Evolutionary conservation across 1,139 yeast genomes (phyloP).

Genomic region (Meyerozyma elateridarum): DNA sequence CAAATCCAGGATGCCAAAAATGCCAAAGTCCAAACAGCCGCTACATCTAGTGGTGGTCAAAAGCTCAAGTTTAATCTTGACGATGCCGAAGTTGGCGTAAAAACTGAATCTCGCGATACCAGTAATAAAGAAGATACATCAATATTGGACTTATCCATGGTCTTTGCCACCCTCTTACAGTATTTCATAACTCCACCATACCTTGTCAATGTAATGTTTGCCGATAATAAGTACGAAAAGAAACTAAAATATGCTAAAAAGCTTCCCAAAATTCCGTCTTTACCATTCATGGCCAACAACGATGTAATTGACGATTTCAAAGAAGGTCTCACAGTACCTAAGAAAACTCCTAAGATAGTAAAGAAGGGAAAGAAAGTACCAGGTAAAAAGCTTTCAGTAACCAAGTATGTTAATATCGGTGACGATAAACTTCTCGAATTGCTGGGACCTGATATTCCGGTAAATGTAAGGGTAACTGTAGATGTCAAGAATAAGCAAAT

Average conservation of each 20-base stretch:
- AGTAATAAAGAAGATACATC: slow-evolving; percentile 9
- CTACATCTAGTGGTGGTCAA: slow-evolving; percentile 25
- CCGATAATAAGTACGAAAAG: slow-evolving; percentile 23
- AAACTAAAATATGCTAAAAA: slow-evolving; percentile 64
- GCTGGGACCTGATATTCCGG: slow-evolving; percentile 59
- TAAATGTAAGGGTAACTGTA: slow-evolving; percentile 77
- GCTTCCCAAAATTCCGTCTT: slow-evolving; percentile 65
- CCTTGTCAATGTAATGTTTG: slow-evolving; percentile 59
- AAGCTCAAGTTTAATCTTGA: slow-evolving; percentile 35
- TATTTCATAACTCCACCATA: slow-evolving; percentile 86
- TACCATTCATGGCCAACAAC: slow-evolving; percentile 67
- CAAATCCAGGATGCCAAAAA: slow-evolving; percentile 16
- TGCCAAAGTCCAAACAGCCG: slow-evolving; percentile 10
- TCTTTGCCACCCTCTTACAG: slow-evolving; percentile 70
- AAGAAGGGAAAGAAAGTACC: slow-evolving; percentile 38
- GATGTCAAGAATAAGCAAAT: slow-evolving; percentile 57
- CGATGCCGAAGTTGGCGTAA: slow-evolving; percentile 19
- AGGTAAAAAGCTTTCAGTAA: slow-evolving; percentile 48
- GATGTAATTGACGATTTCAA: slow-evolving; percentile 31
- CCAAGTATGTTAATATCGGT: slow-evolving; percentile 77
- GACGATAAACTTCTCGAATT: slow-evolving; percentile 52
- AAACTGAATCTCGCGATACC: slow-evolving; percentile 11
- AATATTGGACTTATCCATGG: slow-evolving; percentile 28
- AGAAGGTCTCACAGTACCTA: slow-evolving; percentile 72
- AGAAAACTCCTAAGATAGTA: slow-evolving; percentile 37